Evolutionary conservation across 495 filamentous ascomycete species (phyloP), one percentile per base, ranked within the genome.

Genomic region (Polyplosphaeria fusca): DNA sequence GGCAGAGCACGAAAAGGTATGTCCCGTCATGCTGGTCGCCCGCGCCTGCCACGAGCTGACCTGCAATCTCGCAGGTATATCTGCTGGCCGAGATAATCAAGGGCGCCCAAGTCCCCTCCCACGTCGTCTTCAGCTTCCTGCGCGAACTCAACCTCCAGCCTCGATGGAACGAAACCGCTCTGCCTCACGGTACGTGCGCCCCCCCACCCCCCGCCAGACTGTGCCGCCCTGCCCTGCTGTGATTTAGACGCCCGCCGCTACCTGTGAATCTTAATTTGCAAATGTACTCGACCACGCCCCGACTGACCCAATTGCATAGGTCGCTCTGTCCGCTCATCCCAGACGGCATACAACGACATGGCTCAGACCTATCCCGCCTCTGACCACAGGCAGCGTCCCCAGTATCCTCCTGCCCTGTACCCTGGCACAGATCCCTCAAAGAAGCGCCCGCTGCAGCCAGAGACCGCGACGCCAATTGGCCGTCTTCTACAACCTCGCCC

Each of bases 1-100:
- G 74, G 71, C 73, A 49, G 78, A 83, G 70, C 74, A 76, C 71
- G 81, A 84, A 72, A 78, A 79, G 76, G 81, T 84, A 76, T 45
- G 76, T 47, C 53, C 47, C 38, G 20, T 44, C 37, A 26, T 44
- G 46, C n/a, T 30, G 24, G 32, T 28, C 12, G 16, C 4, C 27
- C 20, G 40, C 26, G 20, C 39, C 47, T 24, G 25, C 58, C 54
- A 56, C 22, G 25, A 23, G 47, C 61, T 59, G 58, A 60, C 53
- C 43, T n/a, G 1, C 45, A 18, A 39, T 42, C 19, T 25, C 18
- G 24, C 38, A 70, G 69, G 67, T 70, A 47, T 78, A 81, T 62
- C 73, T 85, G 49, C 76, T 84, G 49, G 77, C 79, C 26, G 81
- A 84, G 63, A 83, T 85, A 63, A 66, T 85, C 57, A 84, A 83